These are phyloP conservation scores for Pseudognaphalium luteoalbum DNA, from an alignment of 129 eudicot species.

Conservation along the genomic window DNA sequence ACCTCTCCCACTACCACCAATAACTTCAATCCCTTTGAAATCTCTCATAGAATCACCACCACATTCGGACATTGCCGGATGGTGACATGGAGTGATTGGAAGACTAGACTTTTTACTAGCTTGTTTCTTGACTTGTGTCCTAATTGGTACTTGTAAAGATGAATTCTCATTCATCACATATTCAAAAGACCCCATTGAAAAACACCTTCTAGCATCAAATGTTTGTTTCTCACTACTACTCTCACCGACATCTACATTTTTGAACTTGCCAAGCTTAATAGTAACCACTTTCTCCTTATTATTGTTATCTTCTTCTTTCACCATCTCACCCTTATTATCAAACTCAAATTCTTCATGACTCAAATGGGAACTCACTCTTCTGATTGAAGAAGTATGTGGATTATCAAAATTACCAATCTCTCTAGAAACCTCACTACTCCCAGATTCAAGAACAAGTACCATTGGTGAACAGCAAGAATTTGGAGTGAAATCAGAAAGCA, in stretches of 20 bases:
- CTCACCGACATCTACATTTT: conserved; percentile 48
- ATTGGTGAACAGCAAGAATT: conserved; percentile 45
- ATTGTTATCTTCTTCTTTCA: conserved; percentile 35
- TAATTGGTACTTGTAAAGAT: conserved; percentile 68
- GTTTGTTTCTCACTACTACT: conserved; percentile 25
- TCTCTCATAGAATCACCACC: conserved; percentile 72
- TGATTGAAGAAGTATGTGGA: conserved; percentile 30
- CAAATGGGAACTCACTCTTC: conserved; percentile 45
- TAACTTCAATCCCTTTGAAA: conserved; percentile 37
- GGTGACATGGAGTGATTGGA: conserved; percentile 48
- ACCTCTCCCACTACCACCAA: background rate
- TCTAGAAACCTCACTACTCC: conserved; percentile 50
- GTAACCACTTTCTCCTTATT: conserved; percentile 55
- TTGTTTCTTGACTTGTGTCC: conserved; percentile 56
- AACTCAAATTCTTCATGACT: conserved; percentile 40
- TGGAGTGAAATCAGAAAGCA: conserved; percentile 49
- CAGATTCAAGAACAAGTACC: conserved; percentile 37
- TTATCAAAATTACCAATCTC: conserved; percentile 38
- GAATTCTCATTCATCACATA: conserved; percentile 77
- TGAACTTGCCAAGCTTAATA: conserved; percentile 78
- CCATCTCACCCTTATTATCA: conserved; percentile 22
- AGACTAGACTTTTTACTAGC: conserved; percentile 44
- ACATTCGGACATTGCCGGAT: conserved; percentile 70
- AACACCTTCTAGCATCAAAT: conserved; percentile 73
- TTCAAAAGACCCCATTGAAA: conserved; percentile 90